A percentile compares a stretch with the other conserved stretches of the same genome.
Conservation (phyloP, 2,329 filamentous ascomycete species). For the Chalara sp. region DNA sequence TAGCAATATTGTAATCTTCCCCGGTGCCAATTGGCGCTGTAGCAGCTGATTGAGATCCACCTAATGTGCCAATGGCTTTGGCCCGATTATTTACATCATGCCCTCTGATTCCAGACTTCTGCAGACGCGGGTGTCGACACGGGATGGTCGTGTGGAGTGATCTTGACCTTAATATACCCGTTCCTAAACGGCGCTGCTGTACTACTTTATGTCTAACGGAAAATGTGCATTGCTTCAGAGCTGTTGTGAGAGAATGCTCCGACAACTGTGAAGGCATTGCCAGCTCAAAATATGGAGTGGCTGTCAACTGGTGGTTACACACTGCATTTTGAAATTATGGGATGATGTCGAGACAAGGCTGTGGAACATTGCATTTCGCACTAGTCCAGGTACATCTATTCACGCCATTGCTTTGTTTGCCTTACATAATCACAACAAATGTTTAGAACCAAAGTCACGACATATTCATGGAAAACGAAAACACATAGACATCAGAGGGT, state of each 20-base stretch:
- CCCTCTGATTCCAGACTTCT: background rate
- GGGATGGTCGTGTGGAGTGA: background rate
- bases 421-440: no score
- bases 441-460: no score
- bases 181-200: background rate
- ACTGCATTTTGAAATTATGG: conserved; percentile 4
- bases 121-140: background rate
- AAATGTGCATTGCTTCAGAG: conserved; percentile 20
- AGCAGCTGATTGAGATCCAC: background rate
- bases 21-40: background rate
- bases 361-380: background rate
- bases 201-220: conserved; percentile 14
- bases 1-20: conserved; percentile 40
- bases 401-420: no score
- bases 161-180: background rate
- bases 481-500: no score
- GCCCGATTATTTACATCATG: background rate
- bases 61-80: background rate
- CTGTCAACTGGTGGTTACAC: background rate
- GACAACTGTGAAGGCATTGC: conserved; percentile 21
- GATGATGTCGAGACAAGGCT: background rate
- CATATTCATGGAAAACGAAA: no score
- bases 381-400: no score
- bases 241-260: conserved; percentile 19
- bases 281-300: background rate